Evolutionary conservation across 176 grass and related monocot genomes (phyloP).

Genomic region (Stipa capillata): DNA sequence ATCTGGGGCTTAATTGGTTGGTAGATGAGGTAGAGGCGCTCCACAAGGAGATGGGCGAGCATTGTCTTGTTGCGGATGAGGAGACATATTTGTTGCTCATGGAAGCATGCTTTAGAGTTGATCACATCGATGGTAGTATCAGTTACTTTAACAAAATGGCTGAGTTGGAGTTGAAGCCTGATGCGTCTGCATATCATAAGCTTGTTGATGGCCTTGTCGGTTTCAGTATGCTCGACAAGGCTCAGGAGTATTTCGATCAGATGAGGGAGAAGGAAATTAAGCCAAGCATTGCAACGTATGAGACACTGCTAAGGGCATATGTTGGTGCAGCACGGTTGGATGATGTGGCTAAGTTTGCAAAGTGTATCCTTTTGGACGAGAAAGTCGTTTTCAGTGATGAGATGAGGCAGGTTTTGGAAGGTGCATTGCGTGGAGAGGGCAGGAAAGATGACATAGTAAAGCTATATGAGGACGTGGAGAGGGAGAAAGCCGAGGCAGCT

Average conservation of each 20-base stretch:
- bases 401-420: conserved; percentile 63
- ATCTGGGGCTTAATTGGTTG: conserved; percentile 36
- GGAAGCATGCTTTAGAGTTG: conserved; percentile 50
- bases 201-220: conserved; percentile 33
- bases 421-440: conserved; percentile 34
- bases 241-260: conserved; percentile 52
- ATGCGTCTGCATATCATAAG: conserved; percentile 50
- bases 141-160: conserved; percentile 66
- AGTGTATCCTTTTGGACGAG: conserved; percentile 57
- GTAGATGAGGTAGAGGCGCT: conserved; percentile 40
- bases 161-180: conserved; percentile 55
- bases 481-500: conserved; percentile 52
- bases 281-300: conserved; percentile 49
- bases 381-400: conserved; percentile 48
- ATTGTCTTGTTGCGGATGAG: conserved; percentile 26
- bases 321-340: conserved; percentile 32
- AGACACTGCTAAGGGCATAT: conserved; percentile 51
- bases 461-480: conserved; percentile 61
- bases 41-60: conserved; percentile 46
- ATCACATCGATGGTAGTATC: conserved; percentile 44
- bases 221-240: conserved; percentile 41
- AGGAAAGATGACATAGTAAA: conserved; percentile 53
- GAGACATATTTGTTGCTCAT: conserved; percentile 59
- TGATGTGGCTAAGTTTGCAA: conserved; percentile 29
- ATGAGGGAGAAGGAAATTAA: conserved; percentile 51